Evolutionary conservation across 768 basidiomycete genomes (phyloP), one percentile per base, ranked within the genome.

Genomic region (Mycena belliarum): DNA sequence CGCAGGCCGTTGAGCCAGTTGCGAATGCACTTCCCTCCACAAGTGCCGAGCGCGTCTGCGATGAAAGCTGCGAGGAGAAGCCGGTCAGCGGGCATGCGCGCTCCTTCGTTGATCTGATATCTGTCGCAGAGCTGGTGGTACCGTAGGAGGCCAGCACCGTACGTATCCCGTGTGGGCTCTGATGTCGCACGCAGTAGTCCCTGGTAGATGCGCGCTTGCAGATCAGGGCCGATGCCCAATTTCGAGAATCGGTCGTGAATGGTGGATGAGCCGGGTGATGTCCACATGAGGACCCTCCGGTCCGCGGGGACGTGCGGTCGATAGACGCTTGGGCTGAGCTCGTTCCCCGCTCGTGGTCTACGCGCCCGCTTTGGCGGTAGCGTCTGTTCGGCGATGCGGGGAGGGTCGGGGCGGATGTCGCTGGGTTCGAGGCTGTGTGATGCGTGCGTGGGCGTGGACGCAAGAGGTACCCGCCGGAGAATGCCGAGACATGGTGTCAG

Each of bases 101-200:
- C 0, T 25, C 2, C 14, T 32, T 53, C 52, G 24, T 6, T 1
- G 32, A 63, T 45, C n/a, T 9, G 2, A 11, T 45, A 11, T 6
- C 14, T 9, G 33, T 58, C 49, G 50, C 57, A 62, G 21, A 49
- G 49, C 24, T 56, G 41, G 45, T 69, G 67, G 60, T 52, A 72
- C 3, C 55, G 49, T 2, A 65, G 56, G 0, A 72, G 61, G 9
- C 71, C 71, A 0, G 68, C 32, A 8, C 66, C 67, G 33, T 72
- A 72, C 0, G 65, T 51, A 10, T 44, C 44, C 9, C 33, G 29
- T 6, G 70, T 70, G 6, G 25, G 24, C 6, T 44, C 41, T 0
- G 35, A 40, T 46, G 48, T 62, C 4, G 52, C 42, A 4, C 6
- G 5, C 1, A 42, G 16, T 1, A 66, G 25, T 5, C 8, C 16